Evolutionary conservation across 78 protist genomes (phyloP).

Genomic region (Dictyostelium capitatum): DNA sequence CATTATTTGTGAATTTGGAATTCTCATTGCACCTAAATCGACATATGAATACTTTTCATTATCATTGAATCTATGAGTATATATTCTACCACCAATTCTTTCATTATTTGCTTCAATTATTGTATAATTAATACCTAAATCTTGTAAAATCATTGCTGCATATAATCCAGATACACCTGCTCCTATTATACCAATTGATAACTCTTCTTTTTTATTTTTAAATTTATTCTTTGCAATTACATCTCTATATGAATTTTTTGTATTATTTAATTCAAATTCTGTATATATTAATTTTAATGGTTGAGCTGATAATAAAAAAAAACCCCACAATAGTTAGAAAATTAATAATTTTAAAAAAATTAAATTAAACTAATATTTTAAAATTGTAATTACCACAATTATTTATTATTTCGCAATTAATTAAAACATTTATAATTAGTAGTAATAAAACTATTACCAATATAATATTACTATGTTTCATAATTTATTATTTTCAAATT

Average conservation of each 20-base stretch:
- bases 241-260: too few relatives aligned
- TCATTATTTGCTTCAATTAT: slow-evolving; percentile 28
- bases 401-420: too few relatives aligned
- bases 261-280: not conserved
- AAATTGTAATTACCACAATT: too few relatives aligned
- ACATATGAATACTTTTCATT: not conserved
- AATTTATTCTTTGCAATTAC: not conserved
- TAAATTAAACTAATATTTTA: too few relatives aligned
- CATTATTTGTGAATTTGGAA: slow-evolving; percentile 11
- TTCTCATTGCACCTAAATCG: slow-evolving; percentile 59
- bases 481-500: too few relatives aligned
- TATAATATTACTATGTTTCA: too few relatives aligned
- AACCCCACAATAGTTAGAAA: too few relatives aligned
- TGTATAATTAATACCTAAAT: slow-evolving; percentile 24
- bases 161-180: slow-evolving; percentile 42
- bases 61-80: not conserved
- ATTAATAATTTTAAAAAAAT: too few relatives aligned
- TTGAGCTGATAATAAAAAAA: not conserved
- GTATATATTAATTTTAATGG: not conserved
- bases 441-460: too few relatives aligned
- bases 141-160: slow-evolving; percentile 28
- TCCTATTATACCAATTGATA: slow-evolving; percentile 40
- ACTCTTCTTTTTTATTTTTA: not conserved
- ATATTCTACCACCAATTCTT: slow-evolving; percentile 44
- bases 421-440: too few relatives aligned